These are phyloP conservation scores for Penicillium occitanis DNA, from an alignment of 2,329 filamentous ascomycete genomes.

Conservation along the genomic window DNA sequence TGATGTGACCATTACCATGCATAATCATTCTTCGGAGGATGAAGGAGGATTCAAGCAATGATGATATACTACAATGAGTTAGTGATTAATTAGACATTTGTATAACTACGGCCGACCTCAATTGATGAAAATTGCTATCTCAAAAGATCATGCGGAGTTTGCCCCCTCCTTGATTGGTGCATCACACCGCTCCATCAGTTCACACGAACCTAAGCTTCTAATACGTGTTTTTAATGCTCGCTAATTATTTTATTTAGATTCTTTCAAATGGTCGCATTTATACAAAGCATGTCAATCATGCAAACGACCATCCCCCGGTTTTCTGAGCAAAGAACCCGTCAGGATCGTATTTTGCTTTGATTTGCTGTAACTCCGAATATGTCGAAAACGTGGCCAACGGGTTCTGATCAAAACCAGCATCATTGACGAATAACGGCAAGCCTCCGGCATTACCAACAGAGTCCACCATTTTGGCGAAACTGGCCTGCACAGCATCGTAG, in stretches of 20 bases:
- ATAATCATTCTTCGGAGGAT: neutral
- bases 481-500: slow-evolving; percentile 32
- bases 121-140: neutral
- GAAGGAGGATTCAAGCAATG: neutral
- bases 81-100: neutral
- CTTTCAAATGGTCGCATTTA: neutral
- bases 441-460: slow-evolving; percentile 30
- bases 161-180: neutral
- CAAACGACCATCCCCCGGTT: neutral
- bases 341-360: slow-evolving; percentile 46
- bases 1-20: slow-evolving; percentile 8
- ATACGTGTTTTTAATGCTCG: neutral
- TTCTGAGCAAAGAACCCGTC: slow-evolving; percentile 7
- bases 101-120: neutral
- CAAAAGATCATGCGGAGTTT: neutral
- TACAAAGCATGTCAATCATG: neutral
- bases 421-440: slow-evolving; percentile 33
- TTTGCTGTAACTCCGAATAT: slow-evolving; percentile 34
- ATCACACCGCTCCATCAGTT: neutral
- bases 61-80: neutral
- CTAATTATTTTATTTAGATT: neutral
- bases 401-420: slow-evolving; percentile 35
- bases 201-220: neutral
- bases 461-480: slow-evolving; percentile 33
- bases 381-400: slow-evolving; percentile 32